Base-by-base conservation (phyloP, 2,329 filamentous ascomycete species). In the Torrubiella hemipterigena region DNA sequence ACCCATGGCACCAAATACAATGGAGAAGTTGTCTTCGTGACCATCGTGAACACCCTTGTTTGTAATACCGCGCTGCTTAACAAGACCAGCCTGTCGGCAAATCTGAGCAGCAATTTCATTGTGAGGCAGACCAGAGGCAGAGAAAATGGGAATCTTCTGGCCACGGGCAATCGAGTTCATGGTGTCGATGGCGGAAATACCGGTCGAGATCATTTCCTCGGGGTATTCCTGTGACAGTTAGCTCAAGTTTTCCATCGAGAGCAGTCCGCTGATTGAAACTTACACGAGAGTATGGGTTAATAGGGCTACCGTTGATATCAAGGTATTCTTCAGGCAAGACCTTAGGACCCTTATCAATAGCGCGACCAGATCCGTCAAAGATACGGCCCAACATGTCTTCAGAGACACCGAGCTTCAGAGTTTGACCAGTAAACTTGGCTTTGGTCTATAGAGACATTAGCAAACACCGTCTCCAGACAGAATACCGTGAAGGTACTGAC, bases 71-170 rank as follows among this genome's bases (percentile, higher is more conserved):
- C 85, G 51, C 46, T 70, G 62, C 59, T 86, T 77, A 42, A 96
- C 93, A 55, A 98, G 65, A 60, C 89, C 77, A 47, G 91, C 91
- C 62, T 98, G 91, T 63, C 93, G 79, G 69, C 87, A 95, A 61
- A 98, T 98, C 65, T 95, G 87, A 28, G 91, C 93, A 36, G 93
- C 93, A 51, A 98, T 96, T 69, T 98, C 91, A 65, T 98, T 98
- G 67, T 98, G 93, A 23, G 93, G 93, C 37, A 98, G 76, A 86
- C 91, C 91, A 38, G 91, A 79, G 33, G 91, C 86, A 17, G 91
- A 98, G 76, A 98, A 98, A 51, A 98, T 98, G 47, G 93, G 91
- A 44, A 98, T 98, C 73, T 98, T 98, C 60, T 98, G 91, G 40
- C 91, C 91, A 74, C 91, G 86, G 42, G 93, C 91, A 58, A 96